Conservation (phyloP, 1,284 basidiomycete species). For the Boletus sp. region DNA sequence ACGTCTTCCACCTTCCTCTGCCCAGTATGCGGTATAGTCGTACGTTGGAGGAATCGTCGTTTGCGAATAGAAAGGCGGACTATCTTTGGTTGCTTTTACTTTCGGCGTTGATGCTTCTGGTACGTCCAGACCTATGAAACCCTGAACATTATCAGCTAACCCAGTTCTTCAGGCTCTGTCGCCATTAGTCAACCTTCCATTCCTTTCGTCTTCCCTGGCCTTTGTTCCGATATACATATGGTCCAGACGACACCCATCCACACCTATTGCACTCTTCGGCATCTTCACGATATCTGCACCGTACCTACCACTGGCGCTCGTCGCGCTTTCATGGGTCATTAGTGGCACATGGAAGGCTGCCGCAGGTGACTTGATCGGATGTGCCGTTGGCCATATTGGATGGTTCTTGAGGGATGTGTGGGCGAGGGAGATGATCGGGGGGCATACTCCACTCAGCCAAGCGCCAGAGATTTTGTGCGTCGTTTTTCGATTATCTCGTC, state of each 20-base stretch:
- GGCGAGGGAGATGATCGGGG: slow-evolving; percentile 88
- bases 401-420: slow-evolving; percentile 96
- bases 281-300: slow-evolving; percentile 93
- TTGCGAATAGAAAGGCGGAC: slow-evolving; percentile 86
- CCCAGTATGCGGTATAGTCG: slow-evolving; percentile 91
- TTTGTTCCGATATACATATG: slow-evolving; percentile 97
- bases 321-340: slow-evolving; percentile 87
- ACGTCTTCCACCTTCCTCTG: background rate
- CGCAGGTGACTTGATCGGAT: slow-evolving; percentile 82
- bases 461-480: slow-evolving; percentile 81
- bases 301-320: slow-evolving; percentile 90
- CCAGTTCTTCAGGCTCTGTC: slow-evolving; percentile 63
- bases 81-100: slow-evolving; percentile 91
- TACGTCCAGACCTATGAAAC: slow-evolving; percentile 36
- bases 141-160: background rate
- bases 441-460: slow-evolving; percentile 70
- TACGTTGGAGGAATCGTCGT: slow-evolving; percentile 95
- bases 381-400: slow-evolving; percentile 85
- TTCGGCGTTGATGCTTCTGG: slow-evolving; percentile 80
- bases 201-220: slow-evolving; percentile 84
- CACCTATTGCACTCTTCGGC: slow-evolving; percentile 95
- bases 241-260: slow-evolving; percentile 91
- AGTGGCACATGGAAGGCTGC: slow-evolving; percentile 86
- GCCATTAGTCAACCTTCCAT: slow-evolving; percentile 86
- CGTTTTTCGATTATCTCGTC: background rate